Conservation (phyloP, 345 rosid species). For the Balakata baccata region DNA sequence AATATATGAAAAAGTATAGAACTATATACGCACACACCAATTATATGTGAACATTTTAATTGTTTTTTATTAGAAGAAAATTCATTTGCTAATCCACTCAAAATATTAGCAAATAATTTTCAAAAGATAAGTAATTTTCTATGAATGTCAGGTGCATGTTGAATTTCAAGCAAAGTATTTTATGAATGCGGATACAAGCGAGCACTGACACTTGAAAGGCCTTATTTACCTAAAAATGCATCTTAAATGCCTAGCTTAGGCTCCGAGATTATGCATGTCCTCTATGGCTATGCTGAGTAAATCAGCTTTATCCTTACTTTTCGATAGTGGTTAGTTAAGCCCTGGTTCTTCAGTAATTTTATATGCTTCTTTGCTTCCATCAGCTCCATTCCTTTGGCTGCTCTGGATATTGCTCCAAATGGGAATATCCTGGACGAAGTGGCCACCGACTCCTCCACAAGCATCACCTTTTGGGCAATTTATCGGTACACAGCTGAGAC, state of each 20-base stretch:
- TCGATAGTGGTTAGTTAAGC: neutral
- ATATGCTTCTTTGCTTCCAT: neutral
- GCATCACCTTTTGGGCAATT: neutral
- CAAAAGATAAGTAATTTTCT: too few relatives aligned
- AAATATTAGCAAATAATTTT: too few relatives aligned
- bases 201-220: neutral
- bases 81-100: too few relatives aligned
- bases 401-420: neutral
- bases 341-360: neutral
- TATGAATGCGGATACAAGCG: neutral
- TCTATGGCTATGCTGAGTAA: slow-evolving; percentile 6
- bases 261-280: neutral
- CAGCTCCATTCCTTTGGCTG: neutral
- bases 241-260: neutral
- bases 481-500: neutral
- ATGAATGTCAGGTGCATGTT: too few relatives aligned
- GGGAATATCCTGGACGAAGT: neutral
- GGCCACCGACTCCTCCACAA: neutral
- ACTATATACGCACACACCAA: too few relatives aligned
- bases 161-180: neutral
- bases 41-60: too few relatives aligned
- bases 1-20: too few relatives aligned
- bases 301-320: neutral
- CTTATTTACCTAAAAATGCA: neutral
- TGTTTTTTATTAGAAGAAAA: too few relatives aligned